phyloP scores from a whole-genome alignment of 2,329 filamentous ascomycete species.

The Rhynchosporium secalis region DNA sequence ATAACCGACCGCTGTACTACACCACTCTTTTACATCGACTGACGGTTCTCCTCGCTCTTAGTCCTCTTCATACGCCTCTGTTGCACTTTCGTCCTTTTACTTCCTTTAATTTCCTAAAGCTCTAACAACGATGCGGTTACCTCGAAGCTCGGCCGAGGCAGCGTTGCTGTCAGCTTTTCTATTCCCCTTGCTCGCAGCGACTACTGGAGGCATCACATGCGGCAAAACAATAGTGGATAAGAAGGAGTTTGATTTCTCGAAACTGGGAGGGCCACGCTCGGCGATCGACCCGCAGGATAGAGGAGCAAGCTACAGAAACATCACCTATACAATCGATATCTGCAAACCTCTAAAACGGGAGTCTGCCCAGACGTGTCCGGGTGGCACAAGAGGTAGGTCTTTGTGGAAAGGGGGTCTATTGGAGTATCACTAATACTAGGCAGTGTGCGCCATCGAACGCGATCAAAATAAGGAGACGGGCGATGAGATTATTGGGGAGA shows the following conservation, averaged over 20 bases:
- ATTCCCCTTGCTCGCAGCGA: slow-evolving; percentile 34
- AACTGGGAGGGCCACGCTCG: slow-evolving; percentile 66
- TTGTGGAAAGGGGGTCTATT: background rate
- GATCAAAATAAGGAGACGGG: slow-evolving; percentile 49
- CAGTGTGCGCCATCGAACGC: slow-evolving; percentile 75
- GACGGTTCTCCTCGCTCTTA: too few species aligned
- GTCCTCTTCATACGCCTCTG: background rate
- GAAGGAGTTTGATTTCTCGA: slow-evolving; percentile 62
- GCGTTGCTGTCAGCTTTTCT: slow-evolving; percentile 35
- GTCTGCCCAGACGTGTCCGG: slow-evolving; percentile 63
- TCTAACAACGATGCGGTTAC: slow-evolving; percentile 33
- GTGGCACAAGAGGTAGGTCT: slow-evolving; percentile 63
- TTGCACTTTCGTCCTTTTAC: background rate
- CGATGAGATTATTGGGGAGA: slow-evolving; percentile 51
- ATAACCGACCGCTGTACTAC: background rate
- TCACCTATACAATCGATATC: slow-evolving; percentile 79
- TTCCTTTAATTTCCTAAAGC: background rate
- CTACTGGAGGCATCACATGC: slow-evolving; percentile 58
- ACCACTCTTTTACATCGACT: background rate
- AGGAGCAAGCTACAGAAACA: slow-evolving; percentile 60
- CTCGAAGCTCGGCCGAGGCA: slow-evolving; percentile 29
- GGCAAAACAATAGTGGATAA: slow-evolving; percentile 58
- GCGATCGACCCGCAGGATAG: slow-evolving; percentile 58
- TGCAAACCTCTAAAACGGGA: slow-evolving; percentile 67
- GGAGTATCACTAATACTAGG: slow-evolving; percentile 20